Evolutionary conservation across 208 protist species (phyloP).

Genomic region (Crithidia acanthocephali): DNA sequence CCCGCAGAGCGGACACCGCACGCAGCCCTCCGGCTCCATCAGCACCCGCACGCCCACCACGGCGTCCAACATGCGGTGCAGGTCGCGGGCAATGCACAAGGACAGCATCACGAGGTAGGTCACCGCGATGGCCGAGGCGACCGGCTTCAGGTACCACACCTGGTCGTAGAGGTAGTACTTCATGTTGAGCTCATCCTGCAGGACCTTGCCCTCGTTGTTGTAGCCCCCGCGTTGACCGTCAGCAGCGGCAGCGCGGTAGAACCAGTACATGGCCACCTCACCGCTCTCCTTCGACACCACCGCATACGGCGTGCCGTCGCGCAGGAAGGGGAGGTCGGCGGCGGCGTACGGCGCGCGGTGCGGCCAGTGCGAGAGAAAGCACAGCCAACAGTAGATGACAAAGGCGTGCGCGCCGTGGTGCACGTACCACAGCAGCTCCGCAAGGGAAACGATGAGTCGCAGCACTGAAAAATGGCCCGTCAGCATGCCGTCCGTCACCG

Average conservation of each 20-base stretch:
- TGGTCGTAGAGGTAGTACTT: constrained; percentile 40
- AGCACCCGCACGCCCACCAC: constrained; percentile 56
- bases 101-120: constrained; percentile 21
- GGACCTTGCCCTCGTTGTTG: constrained; percentile 8
- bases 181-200: constrained; percentile 29
- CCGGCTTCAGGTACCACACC: constrained; percentile 28
- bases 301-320: constrained; percentile 46
- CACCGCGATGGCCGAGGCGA: constrained; percentile 19
- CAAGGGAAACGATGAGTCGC: constrained; percentile 32
- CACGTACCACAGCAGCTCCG: constrained; percentile 53
- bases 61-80: constrained; percentile 47
- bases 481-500: constrained; percentile 42
- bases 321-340: constrained; percentile 17
- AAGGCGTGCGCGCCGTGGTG: constrained; percentile 63
- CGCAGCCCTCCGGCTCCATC: constrained; percentile 56
- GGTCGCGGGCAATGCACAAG: constrained; percentile 31
- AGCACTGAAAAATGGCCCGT: constrained; percentile 49
- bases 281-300: constrained; percentile 29
- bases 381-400: constrained; percentile 47
- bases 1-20: constrained; percentile 64
- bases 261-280: constrained; percentile 45
- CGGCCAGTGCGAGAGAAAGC: constrained; percentile 45
- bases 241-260: constrained; percentile 29
- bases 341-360: constrained; percentile 8
- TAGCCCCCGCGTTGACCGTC: constrained; percentile 4